Evolutionary conservation across 73 alveolate species (phyloP), one percentile per base, ranked within the genome.

Genomic region (Effrenium voratum): DNA sequence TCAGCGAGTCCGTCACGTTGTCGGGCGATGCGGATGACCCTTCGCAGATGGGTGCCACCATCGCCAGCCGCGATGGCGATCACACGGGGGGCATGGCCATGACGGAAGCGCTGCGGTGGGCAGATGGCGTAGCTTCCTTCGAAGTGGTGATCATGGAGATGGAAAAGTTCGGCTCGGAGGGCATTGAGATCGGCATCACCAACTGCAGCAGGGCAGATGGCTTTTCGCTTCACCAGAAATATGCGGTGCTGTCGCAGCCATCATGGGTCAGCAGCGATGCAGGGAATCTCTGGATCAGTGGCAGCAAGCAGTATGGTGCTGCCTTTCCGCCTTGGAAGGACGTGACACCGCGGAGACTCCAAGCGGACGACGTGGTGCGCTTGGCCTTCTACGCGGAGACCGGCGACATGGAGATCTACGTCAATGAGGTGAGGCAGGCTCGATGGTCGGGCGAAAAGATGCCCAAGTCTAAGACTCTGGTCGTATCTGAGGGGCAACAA

Each of bases 261-360:
- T 85, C 94, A 0, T 85, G 94, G 94, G 94, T 85, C 60, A 85
- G 94, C 81, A 85, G 94, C 32, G 94, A 85, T 26, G 80, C 80
- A 5, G 94, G 94, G 0, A 3, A 45, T 36, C 41, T 55, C 30
- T 85, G 94, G 94, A 41, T 40, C 81, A 55, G 52, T 40, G 94
- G 94, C 57, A 41, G 57, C 81, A 85, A 85, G 80, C 94, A 38
- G 15, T 41, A 4, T 24, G 81, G 76, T 34, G 10, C 49, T 15
- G 93, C 36, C 59, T 60, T 85, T 1, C 45, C 43, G 19, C 60
- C 63, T 1, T 85, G 94, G 94, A 40, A 59, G 59, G 63, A 52
- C 44, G 3, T 40, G 81, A n/a, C 38, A 4, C 94, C 94, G 13
- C 22, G 32, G 26, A 44, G 81, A 8, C 81, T 85, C 30, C 75